phyloP scores from a whole-genome alignment of 176 grass and related monocot genomes.

The Oryza glumipatula region DNA sequence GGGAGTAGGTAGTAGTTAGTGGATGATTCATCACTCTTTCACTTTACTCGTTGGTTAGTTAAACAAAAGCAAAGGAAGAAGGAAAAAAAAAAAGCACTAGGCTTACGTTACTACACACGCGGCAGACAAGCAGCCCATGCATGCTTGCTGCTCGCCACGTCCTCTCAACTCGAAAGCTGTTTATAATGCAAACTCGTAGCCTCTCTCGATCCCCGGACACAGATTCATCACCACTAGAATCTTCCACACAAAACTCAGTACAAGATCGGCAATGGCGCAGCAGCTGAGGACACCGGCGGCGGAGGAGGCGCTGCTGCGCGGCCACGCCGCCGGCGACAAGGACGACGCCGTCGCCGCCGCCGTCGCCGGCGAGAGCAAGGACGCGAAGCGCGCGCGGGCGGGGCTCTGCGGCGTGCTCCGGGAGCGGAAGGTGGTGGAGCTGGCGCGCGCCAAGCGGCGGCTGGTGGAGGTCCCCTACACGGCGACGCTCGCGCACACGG shows the following conservation, averaged over 20 bases:
- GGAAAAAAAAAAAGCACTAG: not conserved
- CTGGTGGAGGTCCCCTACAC: conserved; percentile 92
- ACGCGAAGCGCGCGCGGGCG: conserved; percentile 62
- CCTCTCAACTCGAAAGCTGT: not conserved
- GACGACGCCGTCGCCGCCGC: no score
- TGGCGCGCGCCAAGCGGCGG: conserved; percentile 62
- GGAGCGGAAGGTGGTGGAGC: conserved; percentile 59
- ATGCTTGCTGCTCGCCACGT: conserved; percentile 33
- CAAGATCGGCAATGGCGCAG: conserved; percentile 39
- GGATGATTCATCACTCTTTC: no score
- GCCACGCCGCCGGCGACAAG: not conserved
- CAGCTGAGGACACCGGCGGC: conserved; percentile 26
- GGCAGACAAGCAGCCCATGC: conserved; percentile 6
- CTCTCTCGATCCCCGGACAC: not conserved
- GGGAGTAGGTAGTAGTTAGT: no score
- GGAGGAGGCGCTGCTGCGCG: not conserved
- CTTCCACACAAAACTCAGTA: not conserved
- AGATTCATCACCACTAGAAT: not conserved
- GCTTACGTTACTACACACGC: conserved; percentile 36
- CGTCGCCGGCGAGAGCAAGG: conserved; percentile 2
- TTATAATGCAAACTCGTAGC: not conserved
- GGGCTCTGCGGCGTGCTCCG: conserved; percentile 63
- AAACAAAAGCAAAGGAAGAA: no score
- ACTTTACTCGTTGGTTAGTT: no score
- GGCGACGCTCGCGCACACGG: conserved; percentile 69